Base-by-base conservation (phyloP, 2,329 filamentous ascomycete species). In the Cercospora beticola region DNA sequence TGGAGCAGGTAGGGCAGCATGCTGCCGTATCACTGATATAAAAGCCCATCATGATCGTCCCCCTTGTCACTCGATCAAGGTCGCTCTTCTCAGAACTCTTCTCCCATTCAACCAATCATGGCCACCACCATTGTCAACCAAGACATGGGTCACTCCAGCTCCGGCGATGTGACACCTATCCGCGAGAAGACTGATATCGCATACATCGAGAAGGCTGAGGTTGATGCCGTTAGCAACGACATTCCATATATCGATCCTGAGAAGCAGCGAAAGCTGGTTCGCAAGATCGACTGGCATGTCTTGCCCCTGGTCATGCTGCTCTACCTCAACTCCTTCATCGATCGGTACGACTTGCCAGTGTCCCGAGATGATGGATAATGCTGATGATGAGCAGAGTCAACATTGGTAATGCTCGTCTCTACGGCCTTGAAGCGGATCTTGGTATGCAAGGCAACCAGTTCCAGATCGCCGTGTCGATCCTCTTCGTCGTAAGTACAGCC, bases 251-350 rank as follows among this genome's bases (percentile, higher is more conserved):
- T 80, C 33, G 80, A 82, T 60, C 69, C 73, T 2, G 83, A 75
- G 8, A 76, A 75, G n/a, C 80, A 91, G 79, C 81, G 78, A 59
- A 83, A 80, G 16, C 80, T 93, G 74, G 86, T 89, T 76, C 86
- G 88, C 73, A 93, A 92, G 81, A 88, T 93, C 65, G 91, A 93
- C 76, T 74, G 84, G 21, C 85, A 90, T 59, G 68, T 93, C 78
- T 82, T 92, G 66, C 89, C 90, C 0, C 88, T 88, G 80, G 82
- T 93, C 68, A 86, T 92, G 58, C 77, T 92, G 71, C 90, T 93
- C 80, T 92, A 92, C 76, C 91, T 92, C 77, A 84, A 90, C 81
- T 92, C 92, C 80, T 92, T 92, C 78, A 79, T 90, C 16, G 86
- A 89, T 31, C 59, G 66, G 86, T 88, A 63, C 12, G 63, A 56